Conservation (phyloP, 2,329 filamentous ascomycete species). For the Colletotrichum eleusines region DNA sequence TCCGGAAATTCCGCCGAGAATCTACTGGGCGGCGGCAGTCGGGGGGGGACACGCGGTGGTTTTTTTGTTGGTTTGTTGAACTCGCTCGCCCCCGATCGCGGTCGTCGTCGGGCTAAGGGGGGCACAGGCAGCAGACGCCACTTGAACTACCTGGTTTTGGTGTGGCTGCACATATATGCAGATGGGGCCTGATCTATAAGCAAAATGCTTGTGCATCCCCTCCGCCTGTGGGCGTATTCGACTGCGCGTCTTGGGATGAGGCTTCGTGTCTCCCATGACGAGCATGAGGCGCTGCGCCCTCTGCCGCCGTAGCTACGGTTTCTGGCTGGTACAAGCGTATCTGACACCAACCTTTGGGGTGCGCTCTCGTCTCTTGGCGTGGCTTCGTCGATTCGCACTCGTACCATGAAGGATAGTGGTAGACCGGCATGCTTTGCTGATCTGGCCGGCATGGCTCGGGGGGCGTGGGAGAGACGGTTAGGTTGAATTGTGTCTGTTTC, state of each 20-base stretch:
- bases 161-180: neutral
- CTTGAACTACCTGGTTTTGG: neutral
- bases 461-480: too few relatives aligned
- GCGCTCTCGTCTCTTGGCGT: neutral
- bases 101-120: neutral
- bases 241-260: neutral
- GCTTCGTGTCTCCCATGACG: conserved; percentile 4
- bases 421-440: neutral
- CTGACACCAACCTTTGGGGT: neutral
- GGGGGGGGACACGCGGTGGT: neutral
- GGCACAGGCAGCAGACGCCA: neutral
- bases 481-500: neutral
- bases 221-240: neutral
- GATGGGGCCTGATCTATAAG: neutral
- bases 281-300: conserved; percentile 1
- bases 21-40: neutral
- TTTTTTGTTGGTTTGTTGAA: neutral
- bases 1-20: neutral
- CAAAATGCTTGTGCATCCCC: neutral
- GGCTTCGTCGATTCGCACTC: neutral
- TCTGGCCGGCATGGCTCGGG: neutral
- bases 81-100: neutral
- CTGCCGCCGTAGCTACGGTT: neutral
- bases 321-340: neutral
- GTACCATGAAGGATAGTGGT: neutral